Conservation (phyloP, 2,329 filamentous ascomycete species). For the Sclerotinia spermophila region DNA sequence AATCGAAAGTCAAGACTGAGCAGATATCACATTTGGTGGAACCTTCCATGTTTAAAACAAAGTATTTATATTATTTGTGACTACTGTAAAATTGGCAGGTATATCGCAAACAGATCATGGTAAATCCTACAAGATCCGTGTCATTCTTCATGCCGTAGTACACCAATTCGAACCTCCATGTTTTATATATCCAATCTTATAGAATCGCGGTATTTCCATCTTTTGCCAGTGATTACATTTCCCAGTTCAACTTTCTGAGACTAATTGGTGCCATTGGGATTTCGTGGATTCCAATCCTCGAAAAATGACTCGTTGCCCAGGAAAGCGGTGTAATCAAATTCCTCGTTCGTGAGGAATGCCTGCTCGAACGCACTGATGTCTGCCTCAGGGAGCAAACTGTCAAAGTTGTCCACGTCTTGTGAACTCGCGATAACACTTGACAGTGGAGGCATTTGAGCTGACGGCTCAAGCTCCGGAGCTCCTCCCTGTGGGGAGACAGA, state of each 20-base stretch:
- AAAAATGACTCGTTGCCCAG: not conserved
- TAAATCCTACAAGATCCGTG: not conserved
- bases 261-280: not conserved
- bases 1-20: not conserved
- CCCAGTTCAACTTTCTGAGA: not conserved
- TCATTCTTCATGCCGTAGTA: not conserved
- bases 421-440: too few relatives aligned
- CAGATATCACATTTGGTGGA: not conserved
- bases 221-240: not conserved
- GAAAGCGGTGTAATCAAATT: not conserved
- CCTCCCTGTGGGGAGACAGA: not conserved
- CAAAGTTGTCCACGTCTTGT: fast-evolving
- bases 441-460: not conserved
- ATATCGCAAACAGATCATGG: not conserved
- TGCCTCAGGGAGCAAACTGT: not conserved
- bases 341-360: not conserved
- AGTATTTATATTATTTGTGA: not conserved
- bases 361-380: not conserved
- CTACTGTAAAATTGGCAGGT: too few relatives aligned
- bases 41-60: not conserved
- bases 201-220: not conserved
- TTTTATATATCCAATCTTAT: not conserved
- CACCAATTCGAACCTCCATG: not conserved
- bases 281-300: not conserved
- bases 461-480: not conserved